Conservation (phyloP, 768 basidiomycete genomes). For the Pisolithus microcarpus region DNA sequence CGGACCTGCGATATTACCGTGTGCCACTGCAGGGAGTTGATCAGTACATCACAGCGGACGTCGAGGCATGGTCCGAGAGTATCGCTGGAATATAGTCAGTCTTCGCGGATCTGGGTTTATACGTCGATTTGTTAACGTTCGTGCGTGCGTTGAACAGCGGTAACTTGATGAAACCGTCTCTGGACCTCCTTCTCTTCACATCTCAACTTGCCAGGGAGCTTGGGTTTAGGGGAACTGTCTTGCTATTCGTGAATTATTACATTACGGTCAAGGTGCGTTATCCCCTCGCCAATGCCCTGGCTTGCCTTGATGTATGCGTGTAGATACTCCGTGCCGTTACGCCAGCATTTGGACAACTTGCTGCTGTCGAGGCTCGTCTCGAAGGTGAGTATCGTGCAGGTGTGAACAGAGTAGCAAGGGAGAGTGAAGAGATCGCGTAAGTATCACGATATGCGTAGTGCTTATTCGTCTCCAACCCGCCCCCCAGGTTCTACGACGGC, state of each 20-base stretch:
- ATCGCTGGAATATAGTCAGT: slow-evolving; percentile 77
- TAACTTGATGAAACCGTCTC: slow-evolving; percentile 85
- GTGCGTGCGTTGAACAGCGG: slow-evolving; percentile 50
- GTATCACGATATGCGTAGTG: slow-evolving; percentile 22
- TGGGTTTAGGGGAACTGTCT: slow-evolving; percentile 73
- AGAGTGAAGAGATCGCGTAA: slow-evolving; percentile 89
- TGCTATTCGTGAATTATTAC: slow-evolving; percentile 81
- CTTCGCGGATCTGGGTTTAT: neutral
- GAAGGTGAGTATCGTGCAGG: slow-evolving; percentile 90
- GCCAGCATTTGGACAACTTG: slow-evolving; percentile 86
- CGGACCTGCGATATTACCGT: slow-evolving; percentile 65
- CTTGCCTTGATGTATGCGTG: neutral
- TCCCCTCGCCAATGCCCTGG: neutral
- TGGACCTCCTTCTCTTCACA: slow-evolving; percentile 89
- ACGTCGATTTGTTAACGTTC: neutral
- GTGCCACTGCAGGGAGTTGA: slow-evolving; percentile 68
- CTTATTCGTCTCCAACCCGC: neutral
- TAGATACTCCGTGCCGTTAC: slow-evolving; percentile 76
- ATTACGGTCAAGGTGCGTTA: slow-evolving; percentile 51
- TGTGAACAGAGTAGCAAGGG: slow-evolving; percentile 77
- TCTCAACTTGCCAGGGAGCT: slow-evolving; percentile 83
- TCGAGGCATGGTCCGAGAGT: slow-evolving; percentile 82
- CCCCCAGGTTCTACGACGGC: slow-evolving; percentile 81
- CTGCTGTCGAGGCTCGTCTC: slow-evolving; percentile 78
- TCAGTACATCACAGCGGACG: slow-evolving; percentile 90